Base-by-base conservation (phyloP, 345 rosid species). In the Eucalyptus cloeziana region DNA sequence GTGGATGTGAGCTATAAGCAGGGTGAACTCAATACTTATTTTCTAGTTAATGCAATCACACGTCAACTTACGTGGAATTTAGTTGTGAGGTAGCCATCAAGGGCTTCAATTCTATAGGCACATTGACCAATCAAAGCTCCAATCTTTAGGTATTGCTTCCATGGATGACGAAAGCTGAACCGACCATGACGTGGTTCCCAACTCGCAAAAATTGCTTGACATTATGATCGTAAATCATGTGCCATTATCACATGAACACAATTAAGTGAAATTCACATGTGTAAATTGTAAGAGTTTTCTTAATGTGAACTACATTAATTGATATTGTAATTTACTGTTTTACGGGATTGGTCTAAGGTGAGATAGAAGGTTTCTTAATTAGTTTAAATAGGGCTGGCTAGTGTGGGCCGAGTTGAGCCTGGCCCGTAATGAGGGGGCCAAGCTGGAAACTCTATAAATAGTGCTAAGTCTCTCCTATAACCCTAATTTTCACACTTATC, bases 121-220 rank as follows among this genome's bases (percentile, higher is more conserved):
- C 98, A 95, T 88, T 93, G 94, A 21, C 97, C 92, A 51, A 91
- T 91, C 80, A 93, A 87, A 40, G 91, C 89, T 89, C 95, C 96
- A 49, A 95, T 33, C 88, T 93, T 87, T 10, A 94, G 93, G 91
- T 95, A 97, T 15, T 91, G 94, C 85, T 94, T 94, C 98, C 98
- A 96, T 10, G 99, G 98, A 90, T 97, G 98, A 3, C 94, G 92
- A 90, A 95, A 96, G 52, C 87, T 67, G 92, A 96, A 97, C 45
- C 89, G 90, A 15, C 99, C 99, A 44, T 95, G 99, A 47, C 93
- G 87, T 33, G 99, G 99, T 86, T 97, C 98, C 99, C 98, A 97
- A 89, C 94, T 93, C 1, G 96, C 98, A 88, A 94, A 96, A 89
- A 94, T 95, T 19, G 96, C 98, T 98, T 95, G 92, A 44, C 62